Evolutionary conservation across 2,329 filamentous ascomycete species (phyloP), one percentile per base, ranked within the genome.

Genomic region (Fusarium penzigii): DNA sequence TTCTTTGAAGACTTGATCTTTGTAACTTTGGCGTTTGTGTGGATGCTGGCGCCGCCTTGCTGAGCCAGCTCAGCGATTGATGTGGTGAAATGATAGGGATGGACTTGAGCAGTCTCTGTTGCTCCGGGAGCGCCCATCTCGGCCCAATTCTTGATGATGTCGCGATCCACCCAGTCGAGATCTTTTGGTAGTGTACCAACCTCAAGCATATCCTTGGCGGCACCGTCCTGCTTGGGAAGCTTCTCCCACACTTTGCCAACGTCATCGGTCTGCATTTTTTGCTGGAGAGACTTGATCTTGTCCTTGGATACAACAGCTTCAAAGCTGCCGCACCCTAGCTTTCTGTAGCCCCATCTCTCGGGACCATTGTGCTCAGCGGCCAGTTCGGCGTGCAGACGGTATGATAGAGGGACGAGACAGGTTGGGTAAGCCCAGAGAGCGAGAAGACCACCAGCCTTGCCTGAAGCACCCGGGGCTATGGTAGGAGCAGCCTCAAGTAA

Each of bases 381-480:
- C 12, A 99, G 79, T 65, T 96, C 85, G 34, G 84, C 82, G 66
- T 97, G 94, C 14, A 97, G 78, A 44, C 80, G 81, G 72, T 92
- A 97, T 52, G 90, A 95, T 40, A 97, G 77, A 1, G 90, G 90
- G 1, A 97, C 93, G 39, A 97, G 84, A 64, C 83, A 87, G 51
- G 78, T 78, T 0, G 94, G 94, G 67, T 96, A 97, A 1, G 93
- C 94, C 92, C 93, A 97, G 14, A 92, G 78, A 1, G 87, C 94
- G 17, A 99, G 80, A 5, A 99, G 79, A 1, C 94, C 94, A 14
- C 94, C 94, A 1, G 94, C 93, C 74, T 97, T 97, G 39, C 94
- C 94, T 9, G 92, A 96, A 38, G 94, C 93, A 20, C 90, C 93
- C n/a, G 90, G 85, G 7, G 94, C 94, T 58, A 97, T 87, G 42